A percentile compares a stretch with the other conserved stretches of the same genome.
These are phyloP conservation scores for Nakaseomyces sp. DNA, from an alignment of 1,139 yeast species.

Conservation along the genomic window DNA sequence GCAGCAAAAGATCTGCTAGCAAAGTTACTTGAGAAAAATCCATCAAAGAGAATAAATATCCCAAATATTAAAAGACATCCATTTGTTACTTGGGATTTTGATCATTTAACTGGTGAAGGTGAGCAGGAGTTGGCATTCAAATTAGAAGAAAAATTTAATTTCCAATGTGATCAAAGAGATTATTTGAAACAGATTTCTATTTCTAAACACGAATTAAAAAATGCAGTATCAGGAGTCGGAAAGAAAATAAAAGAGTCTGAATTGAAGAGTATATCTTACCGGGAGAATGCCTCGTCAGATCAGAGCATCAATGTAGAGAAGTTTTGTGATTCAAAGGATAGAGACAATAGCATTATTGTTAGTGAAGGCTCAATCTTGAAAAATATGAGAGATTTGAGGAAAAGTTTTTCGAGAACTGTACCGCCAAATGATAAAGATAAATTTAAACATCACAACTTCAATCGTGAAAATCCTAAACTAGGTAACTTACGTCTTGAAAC, in stretches of 20 bases:
- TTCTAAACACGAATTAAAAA: constrained; percentile 59
- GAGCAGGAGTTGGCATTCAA: constrained; percentile 14
- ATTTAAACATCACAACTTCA: constrained; percentile 1
- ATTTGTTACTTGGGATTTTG: constrained; percentile 38
- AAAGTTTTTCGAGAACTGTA: neutral
- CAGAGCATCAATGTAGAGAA: constrained; percentile 4
- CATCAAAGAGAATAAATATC: constrained; percentile 59
- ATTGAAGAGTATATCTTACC: constrained; percentile 40
- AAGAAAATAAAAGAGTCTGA: constrained; percentile 54
- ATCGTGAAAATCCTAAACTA: neutral
- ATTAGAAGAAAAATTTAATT: constrained; percentile 17
- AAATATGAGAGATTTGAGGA: constrained; percentile 9
- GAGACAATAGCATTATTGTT: constrained; percentile 13
- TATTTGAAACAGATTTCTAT: constrained; percentile 42
- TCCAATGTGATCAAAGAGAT: constrained; percentile 26
- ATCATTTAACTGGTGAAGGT: constrained; percentile 15
- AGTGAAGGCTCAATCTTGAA: constrained; percentile 16
- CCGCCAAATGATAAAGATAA: neutral
- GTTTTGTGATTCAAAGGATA: neutral
- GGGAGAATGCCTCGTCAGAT: constrained; percentile 5
- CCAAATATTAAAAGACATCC: constrained; percentile 72
- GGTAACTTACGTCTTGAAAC: neutral
- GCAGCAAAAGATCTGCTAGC: constrained; percentile 59
- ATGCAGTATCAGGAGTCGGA: constrained; percentile 76
- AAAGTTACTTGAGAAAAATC: constrained; percentile 63